Base-by-base conservation (phyloP, 345 rosid genomes). In the Gynandropsis gynandra region DNA sequence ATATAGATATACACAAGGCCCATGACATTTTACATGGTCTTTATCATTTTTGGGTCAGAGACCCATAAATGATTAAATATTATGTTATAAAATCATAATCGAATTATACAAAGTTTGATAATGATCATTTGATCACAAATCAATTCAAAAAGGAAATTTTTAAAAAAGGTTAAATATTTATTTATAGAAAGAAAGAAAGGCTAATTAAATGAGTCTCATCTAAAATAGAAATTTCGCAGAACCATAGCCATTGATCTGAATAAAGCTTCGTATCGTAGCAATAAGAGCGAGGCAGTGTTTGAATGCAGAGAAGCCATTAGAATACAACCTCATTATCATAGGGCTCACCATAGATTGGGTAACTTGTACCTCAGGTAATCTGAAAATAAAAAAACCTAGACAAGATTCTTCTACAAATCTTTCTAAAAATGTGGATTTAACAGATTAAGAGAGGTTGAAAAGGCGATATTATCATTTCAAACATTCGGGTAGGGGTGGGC, bases 261-360 rank as follows among this genome's bases (percentile, higher is more conserved):
- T 17, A 90, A 84, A 65, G 95, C 96, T 42, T 65, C 96, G 1
- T 90, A 87, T 47, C 67, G 98, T 43, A 87, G 96, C 71, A 90
- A 90, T 66, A 90, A 74, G 58, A 82, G 89, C 10, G 98, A 87
- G 68, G 98, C 96, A 0, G 80, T 82, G 11, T 87, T 84, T 5
- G 98, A 90, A 40, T 82, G 95, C 72, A 70, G 85, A 57, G 98
- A 87, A 66, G 98, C 98, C 37, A 77, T 90, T 27, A 71, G 76
- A 45, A 80, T 90, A 16, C 92, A 90, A 10, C 95, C 96, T n/a
- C 64, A 50, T 61, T 90, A 90, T 63, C 95, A 87, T 47, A 64
- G 96, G 64, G 98, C 96, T 66, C 98, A 90, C 32, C 87, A 74
- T 64, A 89, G 95, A n/a, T 66, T 90, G 45, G 95, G 76, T 16